phyloP scores from a whole-genome alignment of 2,329 filamentous ascomycete species.

The Zymoseptoria brevis region DNA sequence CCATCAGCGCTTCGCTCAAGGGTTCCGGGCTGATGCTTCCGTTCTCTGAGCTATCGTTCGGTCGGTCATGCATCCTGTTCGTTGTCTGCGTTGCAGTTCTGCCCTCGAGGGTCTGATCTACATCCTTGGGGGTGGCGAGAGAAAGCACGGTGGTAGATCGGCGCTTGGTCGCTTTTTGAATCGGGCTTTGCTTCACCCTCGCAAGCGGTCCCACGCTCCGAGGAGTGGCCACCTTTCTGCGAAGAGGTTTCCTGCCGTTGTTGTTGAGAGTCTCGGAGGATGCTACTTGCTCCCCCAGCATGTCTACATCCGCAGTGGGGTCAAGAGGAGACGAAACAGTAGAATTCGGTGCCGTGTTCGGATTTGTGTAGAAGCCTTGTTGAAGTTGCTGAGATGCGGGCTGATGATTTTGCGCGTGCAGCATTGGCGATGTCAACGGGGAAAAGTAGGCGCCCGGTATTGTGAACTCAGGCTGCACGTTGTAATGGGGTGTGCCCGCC shows the following conservation, averaged over 20 bases:
- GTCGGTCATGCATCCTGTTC: slow-evolving; percentile 16
- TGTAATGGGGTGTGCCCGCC: slow-evolving; percentile 71
- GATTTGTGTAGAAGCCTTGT: slow-evolving; percentile 36
- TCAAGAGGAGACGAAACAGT: slow-evolving; percentile 44
- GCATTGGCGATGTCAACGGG: slow-evolving; percentile 70
- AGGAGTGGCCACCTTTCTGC: slow-evolving; percentile 46
- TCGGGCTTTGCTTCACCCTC: slow-evolving; percentile 62
- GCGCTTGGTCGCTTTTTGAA: slow-evolving; percentile 55
- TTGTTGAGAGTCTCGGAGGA: slow-evolving; percentile 13
- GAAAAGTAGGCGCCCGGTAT: slow-evolving; percentile 71
- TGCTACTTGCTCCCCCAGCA: slow-evolving; percentile 31
- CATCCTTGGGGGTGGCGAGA: slow-evolving; percentile 39
- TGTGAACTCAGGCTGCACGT: slow-evolving; percentile 47
- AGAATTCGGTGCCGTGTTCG: slow-evolving; percentile 48
- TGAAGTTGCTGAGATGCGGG: slow-evolving; percentile 31
- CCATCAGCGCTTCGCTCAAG: slow-evolving; percentile 40
- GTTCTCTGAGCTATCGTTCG: slow-evolving; percentile 35
- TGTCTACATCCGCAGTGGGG: slow-evolving; percentile 35
- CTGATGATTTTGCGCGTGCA: slow-evolving; percentile 59
- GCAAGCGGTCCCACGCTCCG: slow-evolving; percentile 35
- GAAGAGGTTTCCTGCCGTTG: slow-evolving; percentile 37
- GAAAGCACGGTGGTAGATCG: slow-evolving; percentile 38
- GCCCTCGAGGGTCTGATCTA: slow-evolving; percentile 34
- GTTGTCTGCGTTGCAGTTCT: slow-evolving; percentile 21
- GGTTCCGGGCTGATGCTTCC: slow-evolving; percentile 46